These are phyloP conservation scores for Cnidoscolus chayamansa DNA, from an alignment of 441 rosid genomes.

Conservation along the genomic window DNA sequence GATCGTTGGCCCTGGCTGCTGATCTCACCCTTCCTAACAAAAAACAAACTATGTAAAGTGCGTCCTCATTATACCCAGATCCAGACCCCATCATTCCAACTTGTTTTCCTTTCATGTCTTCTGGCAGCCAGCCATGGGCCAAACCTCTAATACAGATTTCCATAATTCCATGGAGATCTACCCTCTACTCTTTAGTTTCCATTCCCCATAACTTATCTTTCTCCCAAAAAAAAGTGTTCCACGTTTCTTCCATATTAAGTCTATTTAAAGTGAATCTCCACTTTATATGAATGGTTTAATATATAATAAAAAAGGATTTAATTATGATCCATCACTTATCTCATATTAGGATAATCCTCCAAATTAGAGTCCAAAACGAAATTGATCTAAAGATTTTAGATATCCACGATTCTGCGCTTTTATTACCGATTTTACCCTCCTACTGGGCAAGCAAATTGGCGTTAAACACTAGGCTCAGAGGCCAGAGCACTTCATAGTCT, in stretches of 20 bases:
- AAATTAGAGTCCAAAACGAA: not conserved
- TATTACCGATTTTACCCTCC: not conserved
- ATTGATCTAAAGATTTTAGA: not conserved
- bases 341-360: not conserved
- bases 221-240: too few relatives aligned
- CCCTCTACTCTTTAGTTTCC: not conserved
- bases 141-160: too few relatives aligned
- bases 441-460: not conserved
- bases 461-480: conserved; percentile 14
- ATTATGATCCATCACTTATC: not conserved
- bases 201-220: too few relatives aligned
- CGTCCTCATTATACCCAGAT: not conserved
- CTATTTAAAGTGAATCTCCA: too few relatives aligned
- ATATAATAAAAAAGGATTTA: not conserved
- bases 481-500: not conserved
- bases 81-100: too few relatives aligned
- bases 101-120: too few relatives aligned
- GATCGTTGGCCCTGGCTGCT: not conserved
- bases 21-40: conserved; percentile 5
- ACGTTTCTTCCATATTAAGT: too few relatives aligned
- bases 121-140: too few relatives aligned
- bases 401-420: not conserved
- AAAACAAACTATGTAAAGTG: not conserved
- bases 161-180: not conserved
- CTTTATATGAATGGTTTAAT: too few relatives aligned